phyloP scores from a whole-genome alignment of 108 stramenopile species.

The Discostella stelligeroides region DNA sequence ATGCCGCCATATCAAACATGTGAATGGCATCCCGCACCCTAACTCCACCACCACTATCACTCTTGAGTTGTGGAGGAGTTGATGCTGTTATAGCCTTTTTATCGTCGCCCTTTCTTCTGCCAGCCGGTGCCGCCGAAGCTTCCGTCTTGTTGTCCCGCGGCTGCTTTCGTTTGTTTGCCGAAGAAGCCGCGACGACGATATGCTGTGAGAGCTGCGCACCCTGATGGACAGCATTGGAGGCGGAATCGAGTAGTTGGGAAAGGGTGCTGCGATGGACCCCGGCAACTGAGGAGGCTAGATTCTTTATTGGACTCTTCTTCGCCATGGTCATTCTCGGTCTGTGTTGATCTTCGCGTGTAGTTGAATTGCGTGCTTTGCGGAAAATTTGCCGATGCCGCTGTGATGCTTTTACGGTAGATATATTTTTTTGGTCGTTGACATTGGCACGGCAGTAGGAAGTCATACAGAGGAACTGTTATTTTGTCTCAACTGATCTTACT shows the following conservation, averaged over 20 bases:
- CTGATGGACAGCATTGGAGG: neutral
- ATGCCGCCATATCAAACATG: neutral
- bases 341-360: too few species aligned
- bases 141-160: neutral
- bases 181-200: neutral
- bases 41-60: neutral
- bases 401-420: too few species aligned
- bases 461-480: too few species aligned
- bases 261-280: too few species aligned
- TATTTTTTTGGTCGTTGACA: too few species aligned
- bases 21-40: neutral
- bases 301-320: slow-evolving; percentile 7
- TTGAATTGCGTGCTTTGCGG: too few species aligned
- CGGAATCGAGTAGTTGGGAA: neutral
- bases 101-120: neutral
- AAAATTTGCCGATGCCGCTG: too few species aligned
- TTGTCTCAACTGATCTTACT: too few species aligned
- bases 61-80: neutral
- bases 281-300: neutral
- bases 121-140: neutral
- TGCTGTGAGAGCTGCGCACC: neutral
- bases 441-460: too few species aligned
- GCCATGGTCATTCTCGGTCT: too few species aligned
- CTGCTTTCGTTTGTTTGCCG: neutral
- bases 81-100: neutral